phyloP scores from a whole-genome alignment of 345 rosid species.

The Eucalyptus erythrocorys region DNA sequence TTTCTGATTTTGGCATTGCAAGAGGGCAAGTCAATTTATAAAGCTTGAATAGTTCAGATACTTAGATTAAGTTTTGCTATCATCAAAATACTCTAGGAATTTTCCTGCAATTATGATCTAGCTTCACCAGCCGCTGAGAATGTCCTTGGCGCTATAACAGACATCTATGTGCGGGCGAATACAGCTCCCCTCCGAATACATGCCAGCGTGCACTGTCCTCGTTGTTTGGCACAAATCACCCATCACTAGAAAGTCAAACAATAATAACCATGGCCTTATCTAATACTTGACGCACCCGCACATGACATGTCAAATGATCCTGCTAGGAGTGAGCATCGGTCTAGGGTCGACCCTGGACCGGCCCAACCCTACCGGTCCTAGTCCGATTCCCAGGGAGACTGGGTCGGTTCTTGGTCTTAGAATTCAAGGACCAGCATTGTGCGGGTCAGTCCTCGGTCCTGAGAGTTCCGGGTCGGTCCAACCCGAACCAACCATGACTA shows the following conservation, averaged over 20 bases:
- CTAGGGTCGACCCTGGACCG: no score
- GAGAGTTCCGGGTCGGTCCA: no score
- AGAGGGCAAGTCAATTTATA: background rate
- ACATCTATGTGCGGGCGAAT: background rate
- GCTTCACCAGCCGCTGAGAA: background rate
- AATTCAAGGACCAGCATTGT: no score
- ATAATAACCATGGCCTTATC: rapidly evolving
- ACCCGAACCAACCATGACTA: no score
- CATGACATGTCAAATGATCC: background rate
- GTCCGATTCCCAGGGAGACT: no score
- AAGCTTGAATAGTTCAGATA: background rate
- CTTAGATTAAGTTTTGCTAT: background rate
- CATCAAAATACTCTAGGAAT: background rate
- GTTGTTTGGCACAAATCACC: background rate
- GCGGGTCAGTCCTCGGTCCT: no score
- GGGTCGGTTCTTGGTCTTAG: no score
- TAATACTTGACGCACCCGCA: rapidly evolving
- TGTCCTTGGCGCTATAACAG: background rate
- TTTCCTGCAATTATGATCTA: background rate
- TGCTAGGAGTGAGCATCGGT: no score
- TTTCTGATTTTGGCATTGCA: background rate
- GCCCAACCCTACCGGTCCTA: no score
- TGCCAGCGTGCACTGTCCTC: background rate
- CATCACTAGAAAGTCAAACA: background rate
- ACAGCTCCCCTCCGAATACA: background rate